phyloP scores from a whole-genome alignment of 164 flowering plant genomes.

The Vitis rotundifolia region DNA sequence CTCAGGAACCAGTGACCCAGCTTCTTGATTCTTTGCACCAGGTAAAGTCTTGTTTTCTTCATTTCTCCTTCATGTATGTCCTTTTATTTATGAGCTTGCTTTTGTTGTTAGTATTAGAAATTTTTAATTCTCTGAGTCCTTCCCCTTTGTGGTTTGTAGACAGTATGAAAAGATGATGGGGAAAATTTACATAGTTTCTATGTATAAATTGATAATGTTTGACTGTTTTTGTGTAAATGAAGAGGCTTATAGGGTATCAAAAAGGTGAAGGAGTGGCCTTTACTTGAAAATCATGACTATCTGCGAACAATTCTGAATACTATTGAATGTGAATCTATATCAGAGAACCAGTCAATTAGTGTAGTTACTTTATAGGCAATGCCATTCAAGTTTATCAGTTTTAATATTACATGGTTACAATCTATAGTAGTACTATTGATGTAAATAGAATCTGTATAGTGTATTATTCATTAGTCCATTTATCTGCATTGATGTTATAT shows the following conservation, averaged over 20 bases:
- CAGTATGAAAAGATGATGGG: background rate
- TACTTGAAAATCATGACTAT: no score
- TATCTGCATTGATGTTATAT: background rate
- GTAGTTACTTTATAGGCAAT: no score
- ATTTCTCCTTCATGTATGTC: background rate
- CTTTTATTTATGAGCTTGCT: background rate
- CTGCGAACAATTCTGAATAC: no score
- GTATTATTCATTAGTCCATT: background rate
- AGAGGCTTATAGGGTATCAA: background rate
- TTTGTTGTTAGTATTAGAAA: background rate
- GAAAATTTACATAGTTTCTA: background rate
- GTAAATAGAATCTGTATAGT: no score
- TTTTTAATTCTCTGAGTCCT: background rate
- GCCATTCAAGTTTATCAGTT: no score
- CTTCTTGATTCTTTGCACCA: conserved; percentile 55
- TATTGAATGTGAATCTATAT: no score
- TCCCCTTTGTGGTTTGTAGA: no score
- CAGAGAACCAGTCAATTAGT: no score
- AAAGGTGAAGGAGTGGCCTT: background rate
- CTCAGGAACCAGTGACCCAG: conserved; percentile 44
- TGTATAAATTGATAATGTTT: background rate
- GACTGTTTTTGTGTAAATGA: background rate
- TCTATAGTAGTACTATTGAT: background rate
- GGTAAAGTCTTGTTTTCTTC: conserved; percentile 40
- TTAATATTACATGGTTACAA: background rate